Base-by-base conservation (phyloP, 305 asterid genomes). In the Plantago rigida region DNA sequence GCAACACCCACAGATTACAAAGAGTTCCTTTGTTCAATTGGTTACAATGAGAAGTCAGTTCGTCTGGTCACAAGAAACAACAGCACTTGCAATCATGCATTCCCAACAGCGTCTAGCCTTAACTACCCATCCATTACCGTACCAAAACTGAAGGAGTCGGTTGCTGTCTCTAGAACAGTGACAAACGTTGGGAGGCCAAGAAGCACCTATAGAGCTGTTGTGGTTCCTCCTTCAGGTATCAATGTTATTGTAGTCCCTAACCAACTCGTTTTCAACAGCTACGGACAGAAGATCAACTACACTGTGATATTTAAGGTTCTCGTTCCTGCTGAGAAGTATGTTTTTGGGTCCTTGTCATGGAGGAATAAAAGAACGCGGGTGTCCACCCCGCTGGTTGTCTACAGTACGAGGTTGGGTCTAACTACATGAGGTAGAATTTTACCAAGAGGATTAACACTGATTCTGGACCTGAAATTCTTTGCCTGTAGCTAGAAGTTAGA, bases 291-390 rank as follows among this genome's bases (percentile, higher is more conserved):
- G 85, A 71, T 84, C 46, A 79, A 68, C 60, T 90, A 85, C 71
- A 81, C 81, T 0, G 78, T 90, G 44, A 78, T 60, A 44, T 90
- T 90, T 60, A 84, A 82, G 80, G 84, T 76, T 49, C 70, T 68
- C 66, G 84, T 71, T 41, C 94, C 94, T 0, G 10, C 80, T 8
- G 70, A 69, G 24, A 87, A 82, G 19, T 87, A 87, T 72, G 85
- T 78, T 47, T 90, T 90, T 47, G 97, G 97, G 63, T 87, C 82
- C 6, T 74, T 90, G 71, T 69, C 96, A 41, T 90, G 97, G 97
- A 85, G 90, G 78, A 87, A 66, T 63, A 78, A 62, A 39, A 71
- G 44, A 52, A 64, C 76, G 12, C 66, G 87, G 87, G 89, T 87
- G 53, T 79, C 80, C 55, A 78, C 79, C 19, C 96, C 95, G 10